Conservation (phyloP, 2,329 filamentous ascomycete species). For the Fusarium sp. region DNA sequence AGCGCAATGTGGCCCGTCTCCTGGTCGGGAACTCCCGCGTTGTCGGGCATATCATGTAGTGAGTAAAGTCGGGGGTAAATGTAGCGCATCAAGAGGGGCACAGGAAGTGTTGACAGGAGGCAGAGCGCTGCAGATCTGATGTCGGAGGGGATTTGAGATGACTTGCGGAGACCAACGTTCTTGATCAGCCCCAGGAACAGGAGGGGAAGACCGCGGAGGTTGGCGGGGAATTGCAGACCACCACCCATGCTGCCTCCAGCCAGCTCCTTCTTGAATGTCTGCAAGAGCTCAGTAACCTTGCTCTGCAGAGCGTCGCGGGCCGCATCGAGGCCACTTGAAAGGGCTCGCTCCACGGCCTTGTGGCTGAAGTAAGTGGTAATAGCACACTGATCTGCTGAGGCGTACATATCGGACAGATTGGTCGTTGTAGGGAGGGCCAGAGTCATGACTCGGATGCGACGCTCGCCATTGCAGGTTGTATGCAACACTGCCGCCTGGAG, state of each 20-base stretch:
- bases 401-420: constrained; percentile 89
- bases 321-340: constrained; percentile 88
- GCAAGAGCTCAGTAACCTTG: constrained; percentile 91
- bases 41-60: constrained; percentile 95
- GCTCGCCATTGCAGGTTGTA: constrained; percentile 97
- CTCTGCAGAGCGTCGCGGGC: constrained; percentile 90
- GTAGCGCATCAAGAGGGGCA: constrained; percentile 91
- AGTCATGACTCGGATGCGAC: constrained; percentile 94
- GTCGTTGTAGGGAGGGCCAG: constrained; percentile 93
- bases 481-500: constrained; percentile 95
- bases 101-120: constrained; percentile 90
- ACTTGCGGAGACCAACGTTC: constrained; percentile 93
- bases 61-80: constrained; percentile 89
- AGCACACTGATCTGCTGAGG: constrained; percentile 92
- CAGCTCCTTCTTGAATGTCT: constrained; percentile 97
- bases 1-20: constrained; percentile 90
- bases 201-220: constrained; percentile 87
- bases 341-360: constrained; percentile 92
- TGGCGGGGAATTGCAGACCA: constrained; percentile 92
- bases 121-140: constrained; percentile 93
- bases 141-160: constrained; percentile 92
- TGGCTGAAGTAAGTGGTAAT: constrained; percentile 96
- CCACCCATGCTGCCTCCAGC: constrained; percentile 96
- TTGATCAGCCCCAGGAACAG: constrained; percentile 96
- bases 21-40: constrained; percentile 85